These are phyloP conservation scores for Paramecium biaurelia DNA, from an alignment of 73 alveolate species.

Conservation along the genomic window DNA sequence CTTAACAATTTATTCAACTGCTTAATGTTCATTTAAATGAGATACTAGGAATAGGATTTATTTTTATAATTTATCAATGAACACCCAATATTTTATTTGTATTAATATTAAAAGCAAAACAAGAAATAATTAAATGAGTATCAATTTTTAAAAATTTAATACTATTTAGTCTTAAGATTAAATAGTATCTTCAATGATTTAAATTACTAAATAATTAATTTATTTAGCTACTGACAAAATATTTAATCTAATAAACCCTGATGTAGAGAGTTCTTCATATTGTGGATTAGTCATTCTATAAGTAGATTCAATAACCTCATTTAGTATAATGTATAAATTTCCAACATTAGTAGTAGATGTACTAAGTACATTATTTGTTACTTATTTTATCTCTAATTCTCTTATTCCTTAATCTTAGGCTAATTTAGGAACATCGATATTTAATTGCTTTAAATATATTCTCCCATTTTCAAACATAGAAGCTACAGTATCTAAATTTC, in stretches of 20 bases:
- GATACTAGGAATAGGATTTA: not conserved
- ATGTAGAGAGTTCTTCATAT: not conserved
- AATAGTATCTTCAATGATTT: not conserved
- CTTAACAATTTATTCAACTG: not conserved
- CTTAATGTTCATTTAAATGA: not conserved
- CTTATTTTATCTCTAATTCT: not conserved
- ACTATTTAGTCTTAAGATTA: not conserved
- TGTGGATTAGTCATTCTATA: not conserved
- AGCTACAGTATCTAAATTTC: not conserved
- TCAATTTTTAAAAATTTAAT: not conserved
- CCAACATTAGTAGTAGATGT: not conserved
- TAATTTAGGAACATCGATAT: not conserved
- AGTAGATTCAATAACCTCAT: not conserved
- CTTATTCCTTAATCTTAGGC: not conserved
- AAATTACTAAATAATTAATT: not conserved
- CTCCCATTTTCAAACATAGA: not conserved
- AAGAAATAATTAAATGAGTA: not conserved
- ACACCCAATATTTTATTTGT: not conserved
- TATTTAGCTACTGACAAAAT: not conserved
- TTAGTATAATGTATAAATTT: not conserved
- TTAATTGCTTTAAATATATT: not conserved
- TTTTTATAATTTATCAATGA: not conserved
- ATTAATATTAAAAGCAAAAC: not conserved
- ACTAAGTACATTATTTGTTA: not conserved
- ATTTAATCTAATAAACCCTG: not conserved